Percentiles rank a stretch among this genome's conserved stretches.
phyloP scores from a whole-genome alignment of 768 basidiomycete genomes.

The Calvatia gigantea region DNA sequence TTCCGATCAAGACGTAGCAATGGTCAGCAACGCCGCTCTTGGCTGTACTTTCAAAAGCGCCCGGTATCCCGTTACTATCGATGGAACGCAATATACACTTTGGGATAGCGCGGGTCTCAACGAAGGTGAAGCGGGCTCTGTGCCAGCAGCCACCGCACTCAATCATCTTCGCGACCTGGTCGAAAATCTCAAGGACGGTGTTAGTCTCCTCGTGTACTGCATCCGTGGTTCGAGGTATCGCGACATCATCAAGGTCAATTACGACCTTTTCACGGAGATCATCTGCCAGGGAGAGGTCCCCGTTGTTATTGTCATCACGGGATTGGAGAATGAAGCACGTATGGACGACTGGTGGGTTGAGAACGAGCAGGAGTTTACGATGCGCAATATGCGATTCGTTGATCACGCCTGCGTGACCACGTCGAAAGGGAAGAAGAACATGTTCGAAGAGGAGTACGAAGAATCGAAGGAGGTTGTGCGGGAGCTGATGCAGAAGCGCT shows the following conservation, averaged over 20 bases:
- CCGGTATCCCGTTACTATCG: conserved; percentile 23
- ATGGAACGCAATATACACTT: conserved; percentile 22
- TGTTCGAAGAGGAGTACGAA: conserved; percentile 18
- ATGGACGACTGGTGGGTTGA: conserved; percentile 14
- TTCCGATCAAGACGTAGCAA: conserved; percentile 23
- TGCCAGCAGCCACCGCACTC: conserved; percentile 20
- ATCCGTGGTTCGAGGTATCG: conserved; percentile 12
- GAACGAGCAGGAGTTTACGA: conserved; percentile 9
- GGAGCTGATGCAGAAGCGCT: neutral
- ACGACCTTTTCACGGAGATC: conserved; percentile 10
- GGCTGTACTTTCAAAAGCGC: conserved; percentile 33
- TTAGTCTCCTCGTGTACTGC: conserved; percentile 37
- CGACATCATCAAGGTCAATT: conserved; percentile 12
- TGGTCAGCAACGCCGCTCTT: conserved; percentile 25
- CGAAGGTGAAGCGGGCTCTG: conserved; percentile 25
- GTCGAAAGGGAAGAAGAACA: conserved; percentile 23
- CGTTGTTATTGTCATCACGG: conserved; percentile 10
- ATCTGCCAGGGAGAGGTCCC: conserved; percentile 9
- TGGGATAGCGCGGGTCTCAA: conserved; percentile 40
- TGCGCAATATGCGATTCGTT: conserved; percentile 1
- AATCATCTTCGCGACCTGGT: conserved; percentile 27
- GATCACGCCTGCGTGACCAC: conserved; percentile 19
- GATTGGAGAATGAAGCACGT: conserved; percentile 7
- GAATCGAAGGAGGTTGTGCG: conserved; percentile 11
- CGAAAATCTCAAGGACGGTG: conserved; percentile 28